These are phyloP conservation scores for Aspergillus thermomutatus DNA, from an alignment of 2,329 filamentous ascomycete genomes.

Conservation along the genomic window DNA sequence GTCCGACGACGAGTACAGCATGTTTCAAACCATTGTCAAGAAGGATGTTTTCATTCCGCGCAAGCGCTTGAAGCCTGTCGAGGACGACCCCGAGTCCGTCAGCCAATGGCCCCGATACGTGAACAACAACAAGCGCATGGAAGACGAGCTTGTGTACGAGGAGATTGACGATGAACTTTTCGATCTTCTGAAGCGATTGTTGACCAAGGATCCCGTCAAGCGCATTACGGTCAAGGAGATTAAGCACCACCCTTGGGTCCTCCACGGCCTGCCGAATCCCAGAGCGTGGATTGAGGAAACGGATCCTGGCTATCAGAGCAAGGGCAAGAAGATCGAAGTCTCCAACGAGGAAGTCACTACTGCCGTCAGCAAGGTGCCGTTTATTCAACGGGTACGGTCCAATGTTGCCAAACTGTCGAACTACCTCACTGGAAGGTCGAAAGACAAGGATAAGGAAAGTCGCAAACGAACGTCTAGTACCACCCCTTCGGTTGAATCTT, in stretches of 20 bases:
- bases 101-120: constrained; percentile 51
- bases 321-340: constrained; percentile 85
- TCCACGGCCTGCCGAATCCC: constrained; percentile 71
- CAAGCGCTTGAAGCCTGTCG: constrained; percentile 72
- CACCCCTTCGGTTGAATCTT: constrained; percentile 53
- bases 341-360: constrained; percentile 85
- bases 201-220: constrained; percentile 84
- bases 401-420: constrained; percentile 66
- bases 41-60: constrained; percentile 88
- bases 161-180: constrained; percentile 75
- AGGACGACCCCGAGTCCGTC: constrained; percentile 44
- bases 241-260: constrained; percentile 90
- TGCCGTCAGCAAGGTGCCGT: constrained; percentile 84
- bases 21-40: constrained; percentile 88
- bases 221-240: constrained; percentile 88
- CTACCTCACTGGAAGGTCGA: constrained; percentile 48
- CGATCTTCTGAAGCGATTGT: constrained; percentile 73
- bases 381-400: constrained; percentile 80
- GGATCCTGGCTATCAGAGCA: constrained; percentile 72
- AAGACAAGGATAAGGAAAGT: constrained; percentile 38
- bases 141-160: constrained; percentile 79
- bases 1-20: constrained; percentile 83
- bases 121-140: constrained; percentile 66
- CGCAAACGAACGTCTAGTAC: constrained; percentile 53
- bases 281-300: constrained; percentile 89